phyloP scores from a whole-genome alignment of 2,329 filamentous ascomycete species.

The Didymella lethalis region DNA sequence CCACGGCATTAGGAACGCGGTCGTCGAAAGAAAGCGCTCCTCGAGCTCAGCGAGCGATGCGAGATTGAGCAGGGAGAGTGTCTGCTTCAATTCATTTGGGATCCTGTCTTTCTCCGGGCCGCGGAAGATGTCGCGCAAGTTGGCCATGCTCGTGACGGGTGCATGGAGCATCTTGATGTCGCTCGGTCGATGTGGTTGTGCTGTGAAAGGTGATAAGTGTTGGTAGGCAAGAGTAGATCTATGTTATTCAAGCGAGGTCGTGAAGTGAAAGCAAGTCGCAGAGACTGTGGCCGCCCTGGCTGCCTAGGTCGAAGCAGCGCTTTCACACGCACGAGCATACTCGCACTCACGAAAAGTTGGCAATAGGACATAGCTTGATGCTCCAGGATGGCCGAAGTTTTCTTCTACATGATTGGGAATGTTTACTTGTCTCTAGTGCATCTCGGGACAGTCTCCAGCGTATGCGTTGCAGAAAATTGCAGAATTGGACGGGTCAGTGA shows the following conservation, averaged over 20 bases:
- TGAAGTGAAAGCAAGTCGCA: neutral
- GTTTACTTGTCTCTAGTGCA: no score
- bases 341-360: no score
- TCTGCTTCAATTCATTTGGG: conserved; percentile 28
- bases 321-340: no score
- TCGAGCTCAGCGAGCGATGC: conserved; percentile 35
- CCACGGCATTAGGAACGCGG: conserved; percentile 46
- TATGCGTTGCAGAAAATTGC: no score
- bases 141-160: conserved; percentile 9
- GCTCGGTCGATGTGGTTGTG: neutral
- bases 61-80: conserved; percentile 38
- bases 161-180: neutral
- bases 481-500: no score
- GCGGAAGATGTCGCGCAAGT: conserved; percentile 28
- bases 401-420: no score
- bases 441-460: no score
- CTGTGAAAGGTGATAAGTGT: neutral
- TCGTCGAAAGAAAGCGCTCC: conserved; percentile 36
- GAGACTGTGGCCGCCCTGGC: neutral
- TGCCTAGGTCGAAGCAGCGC: neutral
- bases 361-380: neutral
- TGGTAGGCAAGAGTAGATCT: neutral
- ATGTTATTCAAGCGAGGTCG: neutral
- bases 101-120: conserved; percentile 26
- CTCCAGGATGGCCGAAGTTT: no score